These are phyloP conservation scores for Aechmea fasciata DNA, from an alignment of 176 grass and related monocot species.

Conservation along the genomic window DNA sequence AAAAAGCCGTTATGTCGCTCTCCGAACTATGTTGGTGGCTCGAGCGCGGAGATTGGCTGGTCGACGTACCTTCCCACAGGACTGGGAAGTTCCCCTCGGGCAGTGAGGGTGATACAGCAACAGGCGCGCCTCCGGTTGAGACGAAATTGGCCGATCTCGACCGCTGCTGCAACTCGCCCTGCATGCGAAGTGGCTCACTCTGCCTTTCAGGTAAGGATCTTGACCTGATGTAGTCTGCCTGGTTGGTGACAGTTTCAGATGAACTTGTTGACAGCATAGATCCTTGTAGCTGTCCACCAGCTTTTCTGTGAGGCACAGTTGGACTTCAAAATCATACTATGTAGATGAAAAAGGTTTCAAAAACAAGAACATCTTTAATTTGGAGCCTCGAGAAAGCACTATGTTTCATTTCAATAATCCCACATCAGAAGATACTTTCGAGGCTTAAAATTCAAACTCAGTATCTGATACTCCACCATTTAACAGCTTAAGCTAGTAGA, in stretches of 20 bases:
- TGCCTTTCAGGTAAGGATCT: conserved; percentile 14
- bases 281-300: conserved; percentile 19
- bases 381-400: too few species aligned
- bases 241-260: conserved; percentile 23
- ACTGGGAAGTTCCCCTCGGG: neutral
- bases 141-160: neutral
- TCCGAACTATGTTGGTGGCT: neutral
- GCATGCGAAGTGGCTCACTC: conserved; percentile 10
- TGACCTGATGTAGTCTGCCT: conserved; percentile 15
- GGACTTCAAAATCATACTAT: too few species aligned
- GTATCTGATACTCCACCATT: neutral
- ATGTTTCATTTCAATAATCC: too few species aligned
- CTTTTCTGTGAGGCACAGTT: conserved; percentile 17
- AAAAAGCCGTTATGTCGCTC: neutral
- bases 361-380: too few species aligned
- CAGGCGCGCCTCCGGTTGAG: neutral
- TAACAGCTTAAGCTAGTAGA: too few species aligned
- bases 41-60: neutral
- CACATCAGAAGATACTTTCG: too few species aligned
- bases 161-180: conserved; percentile 1
- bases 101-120: too few species aligned
- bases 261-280: conserved; percentile 4
- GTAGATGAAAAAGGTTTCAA: too few species aligned
- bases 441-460: too few species aligned
- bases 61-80: neutral